Evolutionary conservation across 2,329 filamentous ascomycete species (phyloP).

Genomic region (Trichoderma pleuroti): DNA sequence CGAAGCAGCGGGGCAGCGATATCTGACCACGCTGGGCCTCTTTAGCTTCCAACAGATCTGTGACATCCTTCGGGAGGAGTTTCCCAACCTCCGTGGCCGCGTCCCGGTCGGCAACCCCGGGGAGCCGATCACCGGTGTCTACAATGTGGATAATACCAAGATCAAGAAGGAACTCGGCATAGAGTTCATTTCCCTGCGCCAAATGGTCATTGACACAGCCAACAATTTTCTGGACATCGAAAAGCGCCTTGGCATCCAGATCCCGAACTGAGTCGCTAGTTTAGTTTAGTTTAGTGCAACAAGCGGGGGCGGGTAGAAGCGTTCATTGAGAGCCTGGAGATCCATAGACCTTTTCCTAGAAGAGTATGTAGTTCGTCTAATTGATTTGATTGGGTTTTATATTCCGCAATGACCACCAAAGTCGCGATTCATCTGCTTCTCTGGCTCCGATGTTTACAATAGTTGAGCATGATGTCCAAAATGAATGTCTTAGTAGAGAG

Average conservation of each 20-base stretch:
- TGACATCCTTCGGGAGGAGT: constrained; percentile 46
- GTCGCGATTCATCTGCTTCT: neutral
- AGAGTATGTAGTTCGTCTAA: neutral
- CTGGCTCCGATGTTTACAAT: neutral
- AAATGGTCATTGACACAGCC: constrained; percentile 9
- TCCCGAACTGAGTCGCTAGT: neutral
- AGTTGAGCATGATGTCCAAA: neutral
- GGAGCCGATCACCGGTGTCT: neutral
- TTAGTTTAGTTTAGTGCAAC: neutral
- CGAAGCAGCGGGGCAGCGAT: constrained; percentile 27
- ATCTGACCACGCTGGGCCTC: constrained; percentile 26
- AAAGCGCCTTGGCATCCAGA: neutral
- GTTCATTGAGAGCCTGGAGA: neutral
- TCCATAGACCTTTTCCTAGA: neutral
- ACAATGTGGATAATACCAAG: constrained; percentile 5
- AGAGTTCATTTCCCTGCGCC: neutral
- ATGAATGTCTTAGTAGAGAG: neutral
- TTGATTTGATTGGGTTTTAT: constrained; percentile 4
- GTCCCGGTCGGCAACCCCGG: constrained; percentile 36
- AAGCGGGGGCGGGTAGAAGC: neutral
- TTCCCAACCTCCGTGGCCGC: constrained; percentile 47
- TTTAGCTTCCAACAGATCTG: constrained; percentile 36
- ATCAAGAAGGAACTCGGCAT: constrained; percentile 7
- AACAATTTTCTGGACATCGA: constrained; percentile 3
- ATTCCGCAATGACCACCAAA: neutral